A percentile compares a stretch with the other conserved stretches of the same genome.
Conservation (phyloP, 208 protist genomes). For the Spironucleus salmonicida region DNA sequence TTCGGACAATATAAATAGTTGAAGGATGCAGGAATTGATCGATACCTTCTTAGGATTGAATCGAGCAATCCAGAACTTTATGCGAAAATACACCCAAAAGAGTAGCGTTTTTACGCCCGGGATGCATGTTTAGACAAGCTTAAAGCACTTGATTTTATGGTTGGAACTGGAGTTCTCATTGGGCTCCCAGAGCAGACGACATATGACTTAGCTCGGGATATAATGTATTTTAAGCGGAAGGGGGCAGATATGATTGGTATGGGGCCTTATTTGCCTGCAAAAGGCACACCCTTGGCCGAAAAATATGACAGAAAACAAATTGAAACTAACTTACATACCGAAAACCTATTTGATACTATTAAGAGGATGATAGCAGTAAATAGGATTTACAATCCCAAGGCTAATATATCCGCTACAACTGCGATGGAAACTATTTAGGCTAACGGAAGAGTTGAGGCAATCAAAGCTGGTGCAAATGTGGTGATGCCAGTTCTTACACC, state of each 20-base stretch:
- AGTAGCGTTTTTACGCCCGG: background rate
- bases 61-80: background rate
- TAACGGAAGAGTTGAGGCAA: background rate
- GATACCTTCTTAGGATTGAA: background rate
- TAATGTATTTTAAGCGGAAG: background rate
- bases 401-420: background rate
- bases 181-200: background rate
- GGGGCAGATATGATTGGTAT: background rate
- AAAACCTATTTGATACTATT: background rate
- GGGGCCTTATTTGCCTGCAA: background rate
- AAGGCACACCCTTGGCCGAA: background rate
- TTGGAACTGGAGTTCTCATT: background rate
- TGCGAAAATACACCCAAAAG: background rate
- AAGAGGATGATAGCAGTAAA: background rate
- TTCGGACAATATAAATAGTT: background rate
- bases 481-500: background rate
- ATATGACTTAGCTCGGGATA: background rate
- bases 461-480: background rate
- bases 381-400: background rate
- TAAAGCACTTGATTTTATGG: background rate
- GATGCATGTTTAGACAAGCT: background rate
- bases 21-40: background rate
- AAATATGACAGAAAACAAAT: background rate
- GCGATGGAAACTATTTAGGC: background rate
- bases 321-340: background rate